Base-by-base conservation (phyloP, 2,329 filamentous ascomycete genomes). In the Cryphonectria parasitica region DNA sequence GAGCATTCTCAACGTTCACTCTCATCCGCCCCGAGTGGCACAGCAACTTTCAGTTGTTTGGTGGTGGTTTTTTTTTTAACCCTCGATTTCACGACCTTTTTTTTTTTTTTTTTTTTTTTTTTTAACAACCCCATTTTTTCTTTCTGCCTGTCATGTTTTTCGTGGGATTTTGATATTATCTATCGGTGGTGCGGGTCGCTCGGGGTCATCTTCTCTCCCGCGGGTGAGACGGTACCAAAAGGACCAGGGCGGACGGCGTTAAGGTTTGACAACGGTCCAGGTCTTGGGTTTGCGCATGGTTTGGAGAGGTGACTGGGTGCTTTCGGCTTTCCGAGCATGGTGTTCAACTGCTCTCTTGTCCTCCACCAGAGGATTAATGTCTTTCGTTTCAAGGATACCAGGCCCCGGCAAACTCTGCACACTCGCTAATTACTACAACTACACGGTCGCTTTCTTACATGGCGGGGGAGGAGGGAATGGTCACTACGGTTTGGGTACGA, bases 351-450 rank as follows among this genome's bases (percentile, higher is more conserved):
- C 68, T 71, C 68, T 71, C 43, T 34, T 69, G 39, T 64, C 69
- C 54, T 52, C 60, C 41, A 63, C 43, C 41, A 54, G 54, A 71
- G 66, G 63, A 52, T 56, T 69, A 69, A 71, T 71, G 67, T 66
- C 69, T 68, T 69, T 71, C 69, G 66, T 60, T 71, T 62, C 39
- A 65, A 62, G 52, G 66, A 71, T 69, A 69, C 69, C 69, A 66
- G 45, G 62, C 61, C 54, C 61, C 69, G 60, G 60, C 63, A 62
- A n/a, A 64, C 36, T 54, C 49, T 67, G 58, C 45, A 66, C 69
- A 67, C 66, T 71, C 66, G 69, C 69, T 71, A 71, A 69, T 71
- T 60, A 71, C 62, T 62, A 69, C 62, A 71, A 62, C 49, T 36
- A 65, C 58, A 71, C 69, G 69, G 69, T 71, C 69, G 69, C 49